Percentiles rank a stretch among this genome's conserved stretches.
Conservation (phyloP, 1,139 yeast genomes). For the Suhomyces bokatorum region DNA sequence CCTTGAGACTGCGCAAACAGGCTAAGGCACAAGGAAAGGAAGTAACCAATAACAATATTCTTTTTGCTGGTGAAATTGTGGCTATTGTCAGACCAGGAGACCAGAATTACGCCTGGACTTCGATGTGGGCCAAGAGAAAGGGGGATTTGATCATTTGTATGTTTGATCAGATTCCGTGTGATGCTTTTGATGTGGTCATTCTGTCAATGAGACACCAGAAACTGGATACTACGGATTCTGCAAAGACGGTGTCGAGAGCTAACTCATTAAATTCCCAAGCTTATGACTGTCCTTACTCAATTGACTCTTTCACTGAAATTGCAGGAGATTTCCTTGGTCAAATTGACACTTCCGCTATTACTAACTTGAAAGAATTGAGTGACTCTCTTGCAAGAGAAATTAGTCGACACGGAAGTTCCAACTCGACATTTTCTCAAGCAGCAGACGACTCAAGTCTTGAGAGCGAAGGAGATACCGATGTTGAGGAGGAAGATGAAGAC, state of each 20-base stretch:
- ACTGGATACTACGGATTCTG: slow-evolving; percentile 7
- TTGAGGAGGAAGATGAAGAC: slow-evolving; percentile 14
- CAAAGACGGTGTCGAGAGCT: slow-evolving; percentile 4
- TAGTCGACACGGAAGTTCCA: slow-evolving; percentile 12
- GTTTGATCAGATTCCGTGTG: slow-evolving; percentile 86
- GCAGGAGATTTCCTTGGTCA: slow-evolving; percentile 42
- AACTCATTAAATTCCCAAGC: not conserved
- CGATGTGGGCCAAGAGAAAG: slow-evolving; percentile 83
- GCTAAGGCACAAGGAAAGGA: slow-evolving; percentile 6
- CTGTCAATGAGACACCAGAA: slow-evolving; percentile 26
- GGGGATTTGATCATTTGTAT: slow-evolving; percentile 75
- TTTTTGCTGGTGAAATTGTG: slow-evolving; percentile 57
- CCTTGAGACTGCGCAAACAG: slow-evolving; percentile 13
- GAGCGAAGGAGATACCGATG: slow-evolving; percentile 4
- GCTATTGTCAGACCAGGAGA: slow-evolving; percentile 55
- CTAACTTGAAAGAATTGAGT: slow-evolving; percentile 31
- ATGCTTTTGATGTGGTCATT: slow-evolving; percentile 64
- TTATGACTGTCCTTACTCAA: slow-evolving; percentile 19
- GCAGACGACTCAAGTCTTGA: not conserved
- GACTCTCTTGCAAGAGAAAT: slow-evolving; percentile 22
- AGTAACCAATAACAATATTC: slow-evolving; percentile 37
- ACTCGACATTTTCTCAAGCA: slow-evolving; percentile 1
- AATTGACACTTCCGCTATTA: slow-evolving; percentile 21
- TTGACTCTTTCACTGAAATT: slow-evolving; percentile 40
- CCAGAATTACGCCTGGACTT: slow-evolving; percentile 67